phyloP scores from a whole-genome alignment of 2,329 filamentous ascomycete species.

The Sordariomycetes sp. region DNA sequence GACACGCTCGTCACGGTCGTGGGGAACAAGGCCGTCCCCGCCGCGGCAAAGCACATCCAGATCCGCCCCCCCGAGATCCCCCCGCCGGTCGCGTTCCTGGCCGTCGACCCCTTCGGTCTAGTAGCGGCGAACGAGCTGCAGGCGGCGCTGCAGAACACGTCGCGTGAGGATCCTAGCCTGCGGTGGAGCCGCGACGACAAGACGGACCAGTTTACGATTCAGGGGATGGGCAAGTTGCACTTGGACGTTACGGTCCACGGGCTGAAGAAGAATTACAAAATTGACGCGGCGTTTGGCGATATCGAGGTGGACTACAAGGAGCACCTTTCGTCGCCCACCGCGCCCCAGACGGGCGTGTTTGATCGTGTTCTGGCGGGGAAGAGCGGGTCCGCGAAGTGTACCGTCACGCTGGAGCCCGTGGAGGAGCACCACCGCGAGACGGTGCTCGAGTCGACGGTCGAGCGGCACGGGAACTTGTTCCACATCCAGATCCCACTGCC shows the following conservation, averaged over 20 bases:
- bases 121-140: constrained; percentile 71
- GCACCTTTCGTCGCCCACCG: constrained; percentile 47
- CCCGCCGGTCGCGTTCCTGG: constrained; percentile 92
- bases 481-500: constrained; percentile 25
- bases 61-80: constrained; percentile 81
- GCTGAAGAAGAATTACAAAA: constrained; percentile 80
- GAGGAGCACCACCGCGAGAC: constrained; percentile 22
- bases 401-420: constrained; percentile 51
- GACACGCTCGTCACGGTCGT: constrained; percentile 76
- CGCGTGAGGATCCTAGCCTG: constrained; percentile 86
- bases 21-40: constrained; percentile 46
- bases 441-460: constrained; percentile 26
- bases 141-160: constrained; percentile 60
- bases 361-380: constrained; percentile 74
- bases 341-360: constrained; percentile 47
- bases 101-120: constrained; percentile 68
- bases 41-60: constrained; percentile 60
- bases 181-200: constrained; percentile 77
- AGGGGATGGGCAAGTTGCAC: constrained; percentile 93
- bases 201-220: constrained; percentile 82
- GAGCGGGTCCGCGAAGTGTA: constrained; percentile 63
- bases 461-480: constrained; percentile 59
- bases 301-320: constrained; percentile 97
- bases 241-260: constrained; percentile 85
- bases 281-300: constrained; percentile 70